Evolutionary conservation across 768 basidiomycete species (phyloP).

Genomic region (Lentinula guzmanii): DNA sequence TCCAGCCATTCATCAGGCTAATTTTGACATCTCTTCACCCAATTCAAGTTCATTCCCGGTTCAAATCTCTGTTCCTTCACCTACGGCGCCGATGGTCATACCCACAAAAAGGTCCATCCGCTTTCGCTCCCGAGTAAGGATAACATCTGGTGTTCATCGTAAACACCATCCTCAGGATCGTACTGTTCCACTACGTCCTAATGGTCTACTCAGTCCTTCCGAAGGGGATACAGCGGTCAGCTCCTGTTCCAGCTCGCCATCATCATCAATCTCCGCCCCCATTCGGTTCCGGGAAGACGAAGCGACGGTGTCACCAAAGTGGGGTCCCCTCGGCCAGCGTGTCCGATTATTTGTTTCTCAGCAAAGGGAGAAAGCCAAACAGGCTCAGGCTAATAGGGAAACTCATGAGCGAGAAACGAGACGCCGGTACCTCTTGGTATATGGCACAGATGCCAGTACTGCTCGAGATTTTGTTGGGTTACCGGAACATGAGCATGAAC

Average conservation of each 20-base stretch:
- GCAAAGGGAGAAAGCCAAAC: slow-evolving; percentile 1
- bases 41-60: neutral
- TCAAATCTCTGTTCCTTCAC: neutral
- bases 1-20: neutral
- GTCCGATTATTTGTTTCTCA: slow-evolving; percentile 28
- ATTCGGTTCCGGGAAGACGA: slow-evolving; percentile 54
- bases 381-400: neutral
- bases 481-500: slow-evolving; percentile 8
- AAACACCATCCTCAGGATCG: slow-evolving; percentile 22
- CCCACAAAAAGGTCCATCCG: slow-evolving; percentile 19
- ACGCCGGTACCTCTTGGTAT: neutral
- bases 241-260: slow-evolving; percentile 48
- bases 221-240: slow-evolving; percentile 15
- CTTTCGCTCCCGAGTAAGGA: slow-evolving; percentile 73
- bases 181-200: slow-evolving; percentile 17
- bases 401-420: neutral
- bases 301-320: slow-evolving; percentile 36
- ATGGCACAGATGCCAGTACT: neutral
- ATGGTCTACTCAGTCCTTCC: slow-evolving; percentile 22
- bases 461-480: slow-evolving; percentile 8
- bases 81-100: neutral
- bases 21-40: neutral
- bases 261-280: slow-evolving; percentile 80
- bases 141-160: slow-evolving; percentile 60
- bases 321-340: slow-evolving; percentile 59